Base-by-base conservation (phyloP, 495 filamentous ascomycete species). In the Filosporella fistucella region DNA sequence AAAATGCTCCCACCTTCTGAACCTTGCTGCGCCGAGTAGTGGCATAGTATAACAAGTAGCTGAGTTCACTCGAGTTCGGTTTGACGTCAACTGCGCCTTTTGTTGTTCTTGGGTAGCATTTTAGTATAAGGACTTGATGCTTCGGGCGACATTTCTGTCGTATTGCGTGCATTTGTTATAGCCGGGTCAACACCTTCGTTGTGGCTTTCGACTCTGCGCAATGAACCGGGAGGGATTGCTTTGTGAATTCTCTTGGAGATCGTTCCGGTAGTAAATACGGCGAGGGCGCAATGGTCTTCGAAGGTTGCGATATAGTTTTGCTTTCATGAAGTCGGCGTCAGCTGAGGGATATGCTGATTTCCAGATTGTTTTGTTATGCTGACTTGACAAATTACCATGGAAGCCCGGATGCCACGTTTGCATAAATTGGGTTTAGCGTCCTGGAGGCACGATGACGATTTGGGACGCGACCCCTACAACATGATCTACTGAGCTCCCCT, bases 41-140 rank as follows among this genome's bases (percentile, higher is more conserved):
- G 33, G 86, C 88, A 75, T 96, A 95, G 75, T 91, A 96, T 22
- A 96, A 80, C 42, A 96, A 77, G 62, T 96, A 96, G 62, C 88
- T 94, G 33, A 96, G 81, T 70, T 96, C 91, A 66, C 86, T 93
- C 35, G 87, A 84, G 62, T 96, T 96, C 8, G 91, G 89, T 65
- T 89, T 91, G 47, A 95, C 87, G 53, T 94, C 88, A 60, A 85
- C 78, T 37, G 87, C 87, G 49, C 86, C 88, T 67, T 95, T 95
- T 45, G 88, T 85, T 45, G 87, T 90, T 53, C 79, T 80, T 24
- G 91, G 91, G 67, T 94, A 96, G 71, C 91, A 96, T 65, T 95
- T 95, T 24, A 95, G 76, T 40, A 94, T 82, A 41, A 96, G 70
- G 48, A 95, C 83, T 73, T 95, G 90, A 65, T 96, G 91, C 67